phyloP scores from a whole-genome alignment of 441 rosid genomes.

The Melastoma candidum region DNA sequence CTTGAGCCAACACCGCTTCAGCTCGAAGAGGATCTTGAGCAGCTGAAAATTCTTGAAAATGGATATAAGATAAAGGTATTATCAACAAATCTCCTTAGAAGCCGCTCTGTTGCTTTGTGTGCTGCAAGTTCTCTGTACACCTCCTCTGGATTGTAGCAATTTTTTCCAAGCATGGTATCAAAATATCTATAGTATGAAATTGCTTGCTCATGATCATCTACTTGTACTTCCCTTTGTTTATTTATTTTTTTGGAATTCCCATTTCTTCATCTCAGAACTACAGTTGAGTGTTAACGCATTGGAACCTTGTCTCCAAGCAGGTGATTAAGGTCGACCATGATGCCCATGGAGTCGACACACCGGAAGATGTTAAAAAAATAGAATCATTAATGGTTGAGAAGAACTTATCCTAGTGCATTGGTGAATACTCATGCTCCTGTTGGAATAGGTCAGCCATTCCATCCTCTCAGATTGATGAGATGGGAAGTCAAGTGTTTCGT shows the following conservation, averaged over 20 bases:
- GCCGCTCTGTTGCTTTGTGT: too few relatives aligned
- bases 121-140: not conserved
- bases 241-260: not conserved
- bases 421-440: too few relatives aligned
- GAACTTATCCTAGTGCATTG: slow-evolving; percentile 16
- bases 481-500: too few relatives aligned
- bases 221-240: not conserved
- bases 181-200: too few relatives aligned
- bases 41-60: slow-evolving; percentile 93
- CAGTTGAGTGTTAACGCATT: not conserved
- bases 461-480: too few relatives aligned
- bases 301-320: slow-evolving; percentile 19
- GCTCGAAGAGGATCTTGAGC: slow-evolving; percentile 90
- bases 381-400: slow-evolving; percentile 33
- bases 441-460: too few relatives aligned
- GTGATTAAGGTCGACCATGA: slow-evolving; percentile 74
- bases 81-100: not conserved
- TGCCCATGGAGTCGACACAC: slow-evolving; percentile 66
- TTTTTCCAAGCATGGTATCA: too few relatives aligned
- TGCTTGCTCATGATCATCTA: too few relatives aligned
- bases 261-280: too few relatives aligned
- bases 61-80: slow-evolving; percentile 95
- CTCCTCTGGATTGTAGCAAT: not conserved
- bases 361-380: slow-evolving; percentile 76
- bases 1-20: slow-evolving; percentile 83